Conservation (phyloP, 2,329 filamentous ascomycete species). For the Alternaria conjuncta region DNA sequence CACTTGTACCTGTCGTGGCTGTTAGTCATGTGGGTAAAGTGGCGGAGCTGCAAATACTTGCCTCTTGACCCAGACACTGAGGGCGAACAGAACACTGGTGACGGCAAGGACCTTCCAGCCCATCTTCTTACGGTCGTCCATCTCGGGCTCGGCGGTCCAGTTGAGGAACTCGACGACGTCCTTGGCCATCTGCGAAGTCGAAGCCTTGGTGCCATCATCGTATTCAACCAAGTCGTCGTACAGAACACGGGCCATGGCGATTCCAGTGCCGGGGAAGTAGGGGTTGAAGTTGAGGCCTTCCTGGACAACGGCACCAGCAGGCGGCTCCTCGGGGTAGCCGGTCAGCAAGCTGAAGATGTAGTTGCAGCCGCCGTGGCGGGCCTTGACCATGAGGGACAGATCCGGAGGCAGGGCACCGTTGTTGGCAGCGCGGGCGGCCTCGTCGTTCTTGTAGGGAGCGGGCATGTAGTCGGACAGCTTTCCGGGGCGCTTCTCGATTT, state of each 20-base stretch:
- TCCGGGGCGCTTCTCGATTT: conserved; percentile 97
- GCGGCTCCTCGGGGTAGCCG: conserved; percentile 95
- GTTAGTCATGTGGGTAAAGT: conserved; percentile 32
- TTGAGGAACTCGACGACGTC: conserved; percentile 98
- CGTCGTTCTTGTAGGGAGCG: conserved; percentile 96
- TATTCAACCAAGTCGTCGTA: conserved; percentile 98
- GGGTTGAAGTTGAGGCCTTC: conserved; percentile 99
- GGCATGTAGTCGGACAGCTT: conserved; percentile 99
- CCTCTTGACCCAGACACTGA: conserved; percentile 98
- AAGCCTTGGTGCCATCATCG: conserved; percentile 92
- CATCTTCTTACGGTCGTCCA: conserved; percentile 99
- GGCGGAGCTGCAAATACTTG: conserved; percentile 34
- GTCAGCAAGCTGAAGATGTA: conserved; percentile 98
- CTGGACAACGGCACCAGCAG: conserved; percentile 83
- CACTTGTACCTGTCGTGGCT: conserved; percentile 78
- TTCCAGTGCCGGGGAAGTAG: conserved; percentile 98
- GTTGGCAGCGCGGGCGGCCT: conserved; percentile 97
- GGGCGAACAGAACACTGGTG: conserved; percentile 76
- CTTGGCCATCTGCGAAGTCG: conserved; percentile 99
- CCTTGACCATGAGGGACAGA: conserved; percentile 97
- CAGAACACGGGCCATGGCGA: conserved; percentile 97
- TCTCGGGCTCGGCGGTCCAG: conserved; percentile 98
- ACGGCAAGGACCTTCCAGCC: conserved; percentile 93
- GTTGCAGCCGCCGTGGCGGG: conserved; percentile 94
- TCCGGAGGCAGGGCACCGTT: conserved; percentile 97